Evolutionary conservation across 2,329 filamentous ascomycete species (phyloP).

Genomic region (Lachnellula willkommii): DNA sequence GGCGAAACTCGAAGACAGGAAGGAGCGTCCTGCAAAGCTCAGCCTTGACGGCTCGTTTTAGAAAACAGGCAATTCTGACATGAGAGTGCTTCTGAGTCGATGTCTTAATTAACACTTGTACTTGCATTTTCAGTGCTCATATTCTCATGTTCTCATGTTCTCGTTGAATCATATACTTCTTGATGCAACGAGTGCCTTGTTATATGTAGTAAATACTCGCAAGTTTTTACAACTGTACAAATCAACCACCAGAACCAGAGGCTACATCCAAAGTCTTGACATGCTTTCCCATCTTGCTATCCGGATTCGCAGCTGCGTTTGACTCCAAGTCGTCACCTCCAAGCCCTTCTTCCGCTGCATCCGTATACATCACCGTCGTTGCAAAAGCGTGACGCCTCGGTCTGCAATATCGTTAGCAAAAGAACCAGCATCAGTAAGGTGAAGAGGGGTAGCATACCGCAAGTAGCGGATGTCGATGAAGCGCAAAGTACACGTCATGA

Average conservation of each 20-base stretch:
- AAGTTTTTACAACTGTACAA: too few relatives aligned
- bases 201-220: too few relatives aligned
- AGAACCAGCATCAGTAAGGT: neutral
- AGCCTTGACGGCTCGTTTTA: too few relatives aligned
- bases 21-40: too few relatives aligned
- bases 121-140: too few relatives aligned
- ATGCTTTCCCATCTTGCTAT: neutral
- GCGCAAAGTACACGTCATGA: conserved; percentile 40
- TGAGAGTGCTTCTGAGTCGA: too few relatives aligned
- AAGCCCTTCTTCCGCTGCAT: neutral
- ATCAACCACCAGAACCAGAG: neutral
- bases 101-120: too few relatives aligned
- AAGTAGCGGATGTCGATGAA: conserved; percentile 41
- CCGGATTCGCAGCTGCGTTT: neutral
- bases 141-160: too few relatives aligned
- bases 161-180: too few relatives aligned
- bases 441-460: conserved; percentile 14
- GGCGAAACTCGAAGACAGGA: too few relatives aligned
- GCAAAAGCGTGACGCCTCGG: neutral
- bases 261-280: neutral
- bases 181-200: too few relatives aligned
- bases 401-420: neutral
- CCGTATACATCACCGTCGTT: neutral
- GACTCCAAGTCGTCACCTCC: neutral
- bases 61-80: too few relatives aligned